Conservation (phyloP, 1,139 yeast species). For the Protomyces lactucae-debilis region DNA sequence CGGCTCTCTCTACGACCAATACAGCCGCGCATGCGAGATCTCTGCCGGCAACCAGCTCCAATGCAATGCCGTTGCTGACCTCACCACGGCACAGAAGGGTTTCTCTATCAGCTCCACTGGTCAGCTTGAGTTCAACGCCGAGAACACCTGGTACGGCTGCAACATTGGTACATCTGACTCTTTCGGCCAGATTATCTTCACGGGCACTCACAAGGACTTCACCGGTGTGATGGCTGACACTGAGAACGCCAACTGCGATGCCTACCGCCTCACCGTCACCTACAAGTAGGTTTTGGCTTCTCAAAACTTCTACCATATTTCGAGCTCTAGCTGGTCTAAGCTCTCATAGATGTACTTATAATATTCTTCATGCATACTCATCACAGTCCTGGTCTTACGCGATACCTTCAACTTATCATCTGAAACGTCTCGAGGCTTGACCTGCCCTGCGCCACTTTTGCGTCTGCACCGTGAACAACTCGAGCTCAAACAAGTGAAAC, state of each 20-base stretch:
- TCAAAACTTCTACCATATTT: neutral
- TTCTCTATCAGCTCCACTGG: neutral
- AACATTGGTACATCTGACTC: neutral
- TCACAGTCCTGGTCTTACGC: too few relatives aligned
- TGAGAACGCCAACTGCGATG: neutral
- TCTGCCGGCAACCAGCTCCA: conserved; percentile 1
- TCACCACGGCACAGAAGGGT: neutral
- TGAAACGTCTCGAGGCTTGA: too few relatives aligned
- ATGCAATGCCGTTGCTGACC: neutral
- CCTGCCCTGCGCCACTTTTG: too few relatives aligned
- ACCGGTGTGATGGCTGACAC: neutral
- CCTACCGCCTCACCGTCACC: neutral
- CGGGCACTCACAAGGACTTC: conserved; percentile 2
- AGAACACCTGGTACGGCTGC: conserved; percentile 1
- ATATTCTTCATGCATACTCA: too few relatives aligned
- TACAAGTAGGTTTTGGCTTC: neutral
- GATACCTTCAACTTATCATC: too few relatives aligned
- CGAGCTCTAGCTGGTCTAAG: neutral
- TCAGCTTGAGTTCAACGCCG: neutral
- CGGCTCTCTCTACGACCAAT: neutral
- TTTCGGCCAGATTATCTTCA: neutral
- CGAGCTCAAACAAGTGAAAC: too few relatives aligned
- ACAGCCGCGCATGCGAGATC: neutral
- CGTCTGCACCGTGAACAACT: too few relatives aligned
- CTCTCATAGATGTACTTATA: too few relatives aligned